Percentiles rank a stretch among this genome's conserved stretches.
Conservation (phyloP, 2,329 filamentous ascomycete species). For the Paraphoma chrysanthemicola region DNA sequence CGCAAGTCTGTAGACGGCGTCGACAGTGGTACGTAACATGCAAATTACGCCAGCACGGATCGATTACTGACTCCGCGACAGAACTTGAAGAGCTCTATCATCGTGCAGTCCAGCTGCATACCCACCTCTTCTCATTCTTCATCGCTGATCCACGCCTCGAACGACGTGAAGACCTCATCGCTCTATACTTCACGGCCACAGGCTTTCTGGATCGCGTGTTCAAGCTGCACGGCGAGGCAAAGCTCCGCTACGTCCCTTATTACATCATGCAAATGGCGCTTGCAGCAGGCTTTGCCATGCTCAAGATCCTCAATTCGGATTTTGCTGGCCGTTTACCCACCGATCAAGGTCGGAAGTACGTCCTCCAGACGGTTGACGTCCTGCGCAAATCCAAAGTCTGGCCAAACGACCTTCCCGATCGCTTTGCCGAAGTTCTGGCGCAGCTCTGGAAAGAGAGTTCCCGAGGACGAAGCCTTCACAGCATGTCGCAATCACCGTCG, state of each 20-base stretch:
- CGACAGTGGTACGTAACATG: conserved; percentile 33
- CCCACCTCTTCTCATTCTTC: conserved; percentile 81
- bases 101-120: conserved; percentile 75
- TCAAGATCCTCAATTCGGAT: conserved; percentile 78
- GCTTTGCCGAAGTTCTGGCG: conserved; percentile 83
- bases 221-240: conserved; percentile 61
- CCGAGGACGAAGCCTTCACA: conserved; percentile 45
- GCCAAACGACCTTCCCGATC: conserved; percentile 79
- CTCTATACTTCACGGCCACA: conserved; percentile 75
- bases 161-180: conserved; percentile 70
- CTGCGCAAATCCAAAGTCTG: conserved; percentile 77
- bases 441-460: conserved; percentile 77
- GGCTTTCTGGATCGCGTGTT: conserved; percentile 68
- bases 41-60: too few relatives aligned
- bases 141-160: conserved; percentile 72
- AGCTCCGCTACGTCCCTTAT: conserved; percentile 72
- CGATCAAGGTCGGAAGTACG: conserved; percentile 71
- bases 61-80: conserved; percentile 44
- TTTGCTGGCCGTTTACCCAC: conserved; percentile 70
- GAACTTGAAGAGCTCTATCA: conserved; percentile 67
- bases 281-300: conserved; percentile 77
- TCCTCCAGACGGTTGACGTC: conserved; percentile 73
- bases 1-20: conserved; percentile 42
- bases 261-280: conserved; percentile 87
- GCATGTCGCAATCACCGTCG: conserved; percentile 47